Percentiles rank a stretch among this genome's conserved stretches.
phyloP scores from a whole-genome alignment of 1,284 basidiomycete genomes.

The Apiotrichum porosum region DNA sequence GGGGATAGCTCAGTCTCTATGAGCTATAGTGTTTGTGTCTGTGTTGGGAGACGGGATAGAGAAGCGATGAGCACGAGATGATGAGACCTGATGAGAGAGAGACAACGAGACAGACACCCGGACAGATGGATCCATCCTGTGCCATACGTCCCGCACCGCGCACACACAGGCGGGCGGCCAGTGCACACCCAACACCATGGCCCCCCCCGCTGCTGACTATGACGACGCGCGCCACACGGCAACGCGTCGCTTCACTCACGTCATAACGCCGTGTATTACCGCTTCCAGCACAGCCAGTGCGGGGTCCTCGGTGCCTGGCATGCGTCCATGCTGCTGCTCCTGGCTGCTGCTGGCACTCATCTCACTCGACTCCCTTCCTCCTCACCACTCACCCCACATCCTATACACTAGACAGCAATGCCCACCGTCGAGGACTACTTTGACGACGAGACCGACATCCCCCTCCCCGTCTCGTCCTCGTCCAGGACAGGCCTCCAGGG shows the following conservation, averaged over 20 bases:
- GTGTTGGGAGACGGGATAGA: too few species aligned
- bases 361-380: background rate
- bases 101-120: too few species aligned
- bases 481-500: slow-evolving; percentile 54
- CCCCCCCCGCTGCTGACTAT: too few species aligned
- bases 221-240: background rate
- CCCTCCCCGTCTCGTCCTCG: slow-evolving; percentile 49
- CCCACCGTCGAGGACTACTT: slow-evolving; percentile 54
- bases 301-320: background rate
- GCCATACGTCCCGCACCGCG: too few species aligned
- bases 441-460: slow-evolving; percentile 82
- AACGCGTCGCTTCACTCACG: background rate
- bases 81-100: background rate
- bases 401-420: too few species aligned
- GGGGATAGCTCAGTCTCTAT: too few species aligned
- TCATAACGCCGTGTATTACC: slow-evolving; percentile 7
- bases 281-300: too few species aligned
- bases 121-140: too few species aligned
- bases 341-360: background rate
- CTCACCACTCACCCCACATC: background rate
- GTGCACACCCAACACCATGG: too few species aligned
- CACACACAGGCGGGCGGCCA: too few species aligned
- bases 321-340: background rate
- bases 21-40: too few species aligned
- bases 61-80: too few species aligned